phyloP scores from a whole-genome alignment of 768 basidiomycete genomes.

The Boletellus ananiceps region DNA sequence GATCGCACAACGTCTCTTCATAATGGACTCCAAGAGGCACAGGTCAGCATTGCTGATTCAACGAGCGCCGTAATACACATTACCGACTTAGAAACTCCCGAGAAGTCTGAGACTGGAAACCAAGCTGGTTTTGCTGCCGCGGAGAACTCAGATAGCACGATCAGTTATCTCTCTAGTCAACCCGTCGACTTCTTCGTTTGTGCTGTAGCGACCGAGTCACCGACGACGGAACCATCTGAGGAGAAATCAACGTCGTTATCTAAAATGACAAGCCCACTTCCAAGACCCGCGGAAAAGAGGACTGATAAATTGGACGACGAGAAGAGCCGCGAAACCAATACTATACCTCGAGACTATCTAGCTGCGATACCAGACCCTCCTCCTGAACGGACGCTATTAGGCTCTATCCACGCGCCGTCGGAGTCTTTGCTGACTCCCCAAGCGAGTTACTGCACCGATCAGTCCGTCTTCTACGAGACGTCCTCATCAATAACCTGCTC shows the following conservation, averaged over 20 bases:
- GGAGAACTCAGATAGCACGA: background rate
- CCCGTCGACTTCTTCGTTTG: background rate
- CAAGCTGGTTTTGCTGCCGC: background rate
- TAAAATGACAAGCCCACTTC: background rate
- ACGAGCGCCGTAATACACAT: background rate
- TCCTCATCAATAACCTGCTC: background rate
- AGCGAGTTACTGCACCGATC: background rate
- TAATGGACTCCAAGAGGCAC: background rate
- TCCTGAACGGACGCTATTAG: conserved; percentile 3
- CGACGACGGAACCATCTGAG: background rate
- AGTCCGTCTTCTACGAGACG: background rate
- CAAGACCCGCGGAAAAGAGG: background rate
- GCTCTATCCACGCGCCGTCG: conserved; percentile 17
- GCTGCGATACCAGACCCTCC: background rate
- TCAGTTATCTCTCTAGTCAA: background rate
- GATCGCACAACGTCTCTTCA: background rate
- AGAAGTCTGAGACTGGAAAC: background rate
- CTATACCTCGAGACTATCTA: background rate
- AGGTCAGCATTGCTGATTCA: background rate
- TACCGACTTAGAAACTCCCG: background rate
- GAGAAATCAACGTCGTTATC: background rate
- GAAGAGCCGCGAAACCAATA: background rate
- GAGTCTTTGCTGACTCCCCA: background rate
- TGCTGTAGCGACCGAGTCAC: background rate
- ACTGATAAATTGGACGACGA: too few relatives aligned